Conservation (phyloP, 129 eudicot genomes). For the Arctium lappa region DNA sequence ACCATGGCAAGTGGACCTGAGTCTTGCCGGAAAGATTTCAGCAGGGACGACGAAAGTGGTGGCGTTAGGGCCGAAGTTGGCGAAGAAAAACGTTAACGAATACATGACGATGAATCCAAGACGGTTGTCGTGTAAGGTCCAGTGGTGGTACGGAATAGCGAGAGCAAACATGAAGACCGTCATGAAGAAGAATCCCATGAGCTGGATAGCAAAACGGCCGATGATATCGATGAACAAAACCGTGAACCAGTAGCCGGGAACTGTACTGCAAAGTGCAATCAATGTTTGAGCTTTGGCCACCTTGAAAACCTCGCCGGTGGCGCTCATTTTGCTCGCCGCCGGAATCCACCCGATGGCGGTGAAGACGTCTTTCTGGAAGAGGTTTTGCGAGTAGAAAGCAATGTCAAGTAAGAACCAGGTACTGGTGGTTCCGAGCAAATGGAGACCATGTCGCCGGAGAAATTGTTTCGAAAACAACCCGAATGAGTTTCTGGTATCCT, state of each 20-base stretch:
- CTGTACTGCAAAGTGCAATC: constrained; percentile 39
- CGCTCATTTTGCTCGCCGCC: constrained; percentile 24
- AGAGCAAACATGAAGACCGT: constrained; percentile 49
- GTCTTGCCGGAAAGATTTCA: constrained; percentile 47
- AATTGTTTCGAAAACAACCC: constrained; percentile 43
- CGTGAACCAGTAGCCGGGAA: constrained; percentile 47
- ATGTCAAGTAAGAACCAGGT: constrained; percentile 55
- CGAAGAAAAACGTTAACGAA: constrained; percentile 42
- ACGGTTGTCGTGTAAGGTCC: constrained; percentile 31
- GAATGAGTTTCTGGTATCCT: constrained; percentile 19
- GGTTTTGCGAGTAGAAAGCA: constrained; percentile 48
- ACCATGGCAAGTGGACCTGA: constrained; percentile 53
- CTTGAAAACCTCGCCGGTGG: constrained; percentile 34
- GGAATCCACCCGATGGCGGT: constrained; percentile 49
- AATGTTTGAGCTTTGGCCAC: constrained; percentile 40
- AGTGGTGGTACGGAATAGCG: constrained; percentile 41
- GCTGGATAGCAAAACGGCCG: constrained; percentile 34
- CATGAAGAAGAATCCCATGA: constrained; percentile 49
- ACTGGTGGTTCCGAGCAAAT: constrained; percentile 41
- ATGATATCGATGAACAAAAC: constrained; percentile 28
- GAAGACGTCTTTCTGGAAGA: constrained; percentile 53
- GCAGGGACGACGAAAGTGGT: constrained; percentile 53
- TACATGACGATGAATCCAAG: constrained; percentile 44
- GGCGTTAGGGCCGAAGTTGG: constrained; percentile 52
- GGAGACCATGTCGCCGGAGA: constrained; percentile 38